Conservation (phyloP, 2,329 filamentous ascomycete genomes). For the Colletotrichum lupini region DNA sequence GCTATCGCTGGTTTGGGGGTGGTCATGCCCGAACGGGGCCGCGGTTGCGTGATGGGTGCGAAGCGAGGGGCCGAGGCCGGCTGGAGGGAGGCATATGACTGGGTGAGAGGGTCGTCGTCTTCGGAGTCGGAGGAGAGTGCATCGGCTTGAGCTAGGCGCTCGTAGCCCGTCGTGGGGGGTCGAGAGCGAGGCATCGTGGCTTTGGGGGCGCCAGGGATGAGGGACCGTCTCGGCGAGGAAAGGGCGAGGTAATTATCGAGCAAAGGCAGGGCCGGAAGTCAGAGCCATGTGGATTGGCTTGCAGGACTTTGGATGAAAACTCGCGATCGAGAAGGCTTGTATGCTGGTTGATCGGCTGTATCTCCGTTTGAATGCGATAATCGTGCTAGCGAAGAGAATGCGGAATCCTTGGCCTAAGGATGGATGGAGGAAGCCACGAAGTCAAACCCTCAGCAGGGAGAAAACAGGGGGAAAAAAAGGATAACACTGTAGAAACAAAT, state of each 20-base stretch:
- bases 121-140: constrained; percentile 78
- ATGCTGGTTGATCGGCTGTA: not conserved
- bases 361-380: constrained; percentile 6
- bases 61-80: constrained; percentile 70
- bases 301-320: not conserved
- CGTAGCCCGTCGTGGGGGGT: constrained; percentile 84
- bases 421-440: constrained; percentile 8
- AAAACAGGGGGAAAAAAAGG: not conserved
- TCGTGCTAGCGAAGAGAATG: not conserved
- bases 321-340: not conserved
- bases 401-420: constrained; percentile 12
- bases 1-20: constrained; percentile 59
- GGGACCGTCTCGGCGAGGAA: not conserved
- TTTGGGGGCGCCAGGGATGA: not conserved
- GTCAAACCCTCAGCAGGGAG: not conserved
- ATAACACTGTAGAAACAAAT: constrained; percentile 2
- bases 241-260: not conserved
- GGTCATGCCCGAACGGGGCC: constrained; percentile 69
- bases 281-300: constrained; percentile 9
- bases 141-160: constrained; percentile 85
- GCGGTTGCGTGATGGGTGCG: constrained; percentile 71
- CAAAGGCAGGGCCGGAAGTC: not conserved
- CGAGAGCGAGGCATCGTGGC: constrained; percentile 72
- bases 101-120: constrained; percentile 69
- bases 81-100: constrained; percentile 67